Conservation (phyloP, 1,284 basidiomycete species). For the Irpex sp. region DNA sequence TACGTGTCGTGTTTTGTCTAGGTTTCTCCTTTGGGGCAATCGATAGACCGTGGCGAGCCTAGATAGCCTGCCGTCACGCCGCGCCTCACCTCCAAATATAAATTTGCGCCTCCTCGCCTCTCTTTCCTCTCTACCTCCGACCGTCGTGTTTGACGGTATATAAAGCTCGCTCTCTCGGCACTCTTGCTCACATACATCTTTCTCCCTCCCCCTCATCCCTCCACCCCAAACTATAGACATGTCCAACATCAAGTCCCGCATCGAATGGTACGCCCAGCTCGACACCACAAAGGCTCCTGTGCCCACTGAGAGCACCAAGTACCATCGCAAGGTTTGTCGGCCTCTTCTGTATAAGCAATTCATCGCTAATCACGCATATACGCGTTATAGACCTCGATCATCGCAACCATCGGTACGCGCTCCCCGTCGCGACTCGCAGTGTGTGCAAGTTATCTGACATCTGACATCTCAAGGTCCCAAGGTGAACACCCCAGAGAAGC, state of each 20-base stretch:
- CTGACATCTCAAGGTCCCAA: slow-evolving; percentile 68
- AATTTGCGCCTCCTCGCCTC: not conserved
- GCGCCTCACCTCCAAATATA: not conserved
- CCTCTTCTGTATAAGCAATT: not conserved
- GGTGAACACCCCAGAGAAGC: slow-evolving; percentile 85
- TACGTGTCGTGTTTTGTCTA: not conserved
- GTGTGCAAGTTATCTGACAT: not conserved
- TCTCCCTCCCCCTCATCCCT: slow-evolving; percentile 13
- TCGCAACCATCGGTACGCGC: slow-evolving; percentile 86
- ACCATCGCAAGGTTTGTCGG: slow-evolving; percentile 75
- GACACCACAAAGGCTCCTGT: slow-evolving; percentile 66
- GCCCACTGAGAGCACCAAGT: slow-evolving; percentile 77
- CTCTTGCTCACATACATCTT: slow-evolving; percentile 6
- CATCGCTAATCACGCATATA: slow-evolving; percentile 1
- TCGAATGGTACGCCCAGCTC: slow-evolving; percentile 88
- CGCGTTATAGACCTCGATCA: slow-evolving; percentile 79
- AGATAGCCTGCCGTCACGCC: slow-evolving; percentile 2
- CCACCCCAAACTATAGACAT: slow-evolving; percentile 11
- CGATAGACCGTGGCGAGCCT: slow-evolving; percentile 5
- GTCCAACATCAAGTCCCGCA: slow-evolving; percentile 69
- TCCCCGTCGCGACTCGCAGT: not conserved
- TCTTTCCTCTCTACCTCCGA: slow-evolving; percentile 29
- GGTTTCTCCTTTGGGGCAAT: slow-evolving; percentile 6
- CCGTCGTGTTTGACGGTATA: slow-evolving; percentile 8
- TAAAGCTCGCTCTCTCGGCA: slow-evolving; percentile 3